Base-by-base conservation (phyloP, 139 green algal genomes). In the Astrephomene gubernaculifera region DNA sequence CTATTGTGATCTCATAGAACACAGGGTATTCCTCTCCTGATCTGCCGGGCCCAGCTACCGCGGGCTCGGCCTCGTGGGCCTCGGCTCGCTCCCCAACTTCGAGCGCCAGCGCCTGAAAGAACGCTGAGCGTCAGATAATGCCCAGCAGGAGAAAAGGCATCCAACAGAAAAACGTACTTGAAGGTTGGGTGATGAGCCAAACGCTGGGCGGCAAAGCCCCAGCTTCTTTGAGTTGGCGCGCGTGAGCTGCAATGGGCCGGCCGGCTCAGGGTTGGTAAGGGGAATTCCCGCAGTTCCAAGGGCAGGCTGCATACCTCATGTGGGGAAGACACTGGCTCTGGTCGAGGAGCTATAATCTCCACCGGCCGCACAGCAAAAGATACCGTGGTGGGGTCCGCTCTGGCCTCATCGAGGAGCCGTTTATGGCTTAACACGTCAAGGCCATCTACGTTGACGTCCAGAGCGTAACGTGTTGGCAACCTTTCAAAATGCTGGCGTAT, bases 371-470 rank as follows among this genome's bases (percentile, higher is more conserved):
- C 94, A 52, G 96, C 94, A 72, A 98, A 98, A 0, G 90, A 96
- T 10, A 98, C 94, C 6, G 93, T 94, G 38, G 87, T 92, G 3
- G 94, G 95, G 89, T 97, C 95, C 24, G 87, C 70, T 22, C 93
- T 86, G 21, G 96, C 97, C 64, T 94, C 94, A 70, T 98, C 93
- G 35, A 99, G 89, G 85, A 99, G 92, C 31, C 94, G 87, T 87
- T 98, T 97, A 87, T 99, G 97, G 45, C 94, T 96, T 0, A 99
- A 78, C 49, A 99, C 94, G 69, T 99, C 97, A 21, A 97, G 61
- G n/a, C 92, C 93, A 52, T 94, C 90, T 31, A 95, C 94, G 87
- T 98, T 98, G 6, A 98, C 94, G 71, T 98, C 96, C n/a, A 97
- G 83, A 5, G 94, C 94, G 81, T 98, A 98, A 45, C 95, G 91